Conservation (phyloP, 2,329 filamentous ascomycete genomes). For the Colletotrichum sp. region DNA sequence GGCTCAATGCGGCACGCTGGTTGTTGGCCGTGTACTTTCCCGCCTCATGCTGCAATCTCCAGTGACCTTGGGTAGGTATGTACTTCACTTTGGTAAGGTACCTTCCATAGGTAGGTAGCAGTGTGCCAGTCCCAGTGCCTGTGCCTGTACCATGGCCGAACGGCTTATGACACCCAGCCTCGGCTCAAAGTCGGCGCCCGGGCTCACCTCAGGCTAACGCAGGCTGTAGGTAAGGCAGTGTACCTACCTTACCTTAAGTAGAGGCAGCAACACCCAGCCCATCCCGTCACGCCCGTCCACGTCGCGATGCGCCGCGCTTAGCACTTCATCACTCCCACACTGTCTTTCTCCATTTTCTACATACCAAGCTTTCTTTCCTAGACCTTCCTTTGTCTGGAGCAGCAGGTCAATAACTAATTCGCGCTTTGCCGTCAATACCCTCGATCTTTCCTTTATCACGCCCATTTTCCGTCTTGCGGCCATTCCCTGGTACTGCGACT, state of each 20-base stretch:
- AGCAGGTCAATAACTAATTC: background rate
- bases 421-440: background rate
- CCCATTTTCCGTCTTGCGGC: background rate
- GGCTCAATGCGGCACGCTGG: slow-evolving; percentile 1
- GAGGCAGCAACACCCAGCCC: background rate
- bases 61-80: background rate
- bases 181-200: background rate
- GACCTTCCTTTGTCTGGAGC: background rate
- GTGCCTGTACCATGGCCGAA: background rate
- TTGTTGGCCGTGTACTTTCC: background rate
- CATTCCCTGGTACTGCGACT: background rate
- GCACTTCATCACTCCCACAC: background rate
- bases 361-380: background rate
- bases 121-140: no score
- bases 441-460: background rate
- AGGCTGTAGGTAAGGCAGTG: background rate
- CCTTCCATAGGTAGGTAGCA: background rate
- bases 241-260: no score
- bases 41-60: slow-evolving; percentile 1
- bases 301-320: slow-evolving; percentile 12
- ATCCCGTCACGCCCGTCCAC: background rate
- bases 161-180: slow-evolving; percentile 3
- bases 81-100: background rate
- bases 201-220: background rate
- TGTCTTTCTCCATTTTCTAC: background rate